Evolutionary conservation across 371 early-diverging fungal genomes (phyloP).

Genomic region (Mucor irregularis): DNA sequence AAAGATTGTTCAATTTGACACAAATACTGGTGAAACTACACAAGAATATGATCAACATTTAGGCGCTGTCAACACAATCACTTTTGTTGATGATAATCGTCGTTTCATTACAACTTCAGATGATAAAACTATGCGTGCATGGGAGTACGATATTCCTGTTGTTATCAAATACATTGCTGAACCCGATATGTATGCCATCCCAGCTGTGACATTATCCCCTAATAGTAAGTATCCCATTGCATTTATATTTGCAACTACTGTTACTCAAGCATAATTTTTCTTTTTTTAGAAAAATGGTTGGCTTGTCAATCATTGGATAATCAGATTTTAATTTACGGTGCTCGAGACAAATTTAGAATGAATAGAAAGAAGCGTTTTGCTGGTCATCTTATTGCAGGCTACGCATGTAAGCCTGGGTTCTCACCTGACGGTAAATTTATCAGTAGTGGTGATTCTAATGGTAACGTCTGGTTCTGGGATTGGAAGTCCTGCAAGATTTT

Average conservation of each 20-base stretch:
- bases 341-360: slow-evolving; percentile 82
- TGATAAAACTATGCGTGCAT: slow-evolving; percentile 95
- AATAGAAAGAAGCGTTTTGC: slow-evolving; percentile 91
- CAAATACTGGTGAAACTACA: slow-evolving; percentile 76
- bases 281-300: slow-evolving; percentile 83
- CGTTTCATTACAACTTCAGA: slow-evolving; percentile 95
- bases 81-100: slow-evolving; percentile 93
- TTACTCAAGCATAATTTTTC: slow-evolving; percentile 21
- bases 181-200: slow-evolving; percentile 95
- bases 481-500: slow-evolving; percentile 90
- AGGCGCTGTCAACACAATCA: slow-evolving; percentile 95
- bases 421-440: slow-evolving; percentile 91
- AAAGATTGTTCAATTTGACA: slow-evolving; percentile 89
- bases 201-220: slow-evolving; percentile 86
- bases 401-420: slow-evolving; percentile 93
- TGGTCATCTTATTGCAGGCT: slow-evolving; percentile 94
- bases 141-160: slow-evolving; percentile 97
- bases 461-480: slow-evolving; percentile 94
- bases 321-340: slow-evolving; percentile 88
- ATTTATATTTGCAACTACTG: neutral
- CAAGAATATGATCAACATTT: slow-evolving; percentile 97
- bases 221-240: slow-evolving; percentile 61
- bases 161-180: slow-evolving; percentile 97
- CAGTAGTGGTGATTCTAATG: slow-evolving; percentile 92
- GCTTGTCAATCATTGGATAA: slow-evolving; percentile 95